Conservation (phyloP, 2,329 filamentous ascomycete species). For the Fusarium sp. region DNA sequence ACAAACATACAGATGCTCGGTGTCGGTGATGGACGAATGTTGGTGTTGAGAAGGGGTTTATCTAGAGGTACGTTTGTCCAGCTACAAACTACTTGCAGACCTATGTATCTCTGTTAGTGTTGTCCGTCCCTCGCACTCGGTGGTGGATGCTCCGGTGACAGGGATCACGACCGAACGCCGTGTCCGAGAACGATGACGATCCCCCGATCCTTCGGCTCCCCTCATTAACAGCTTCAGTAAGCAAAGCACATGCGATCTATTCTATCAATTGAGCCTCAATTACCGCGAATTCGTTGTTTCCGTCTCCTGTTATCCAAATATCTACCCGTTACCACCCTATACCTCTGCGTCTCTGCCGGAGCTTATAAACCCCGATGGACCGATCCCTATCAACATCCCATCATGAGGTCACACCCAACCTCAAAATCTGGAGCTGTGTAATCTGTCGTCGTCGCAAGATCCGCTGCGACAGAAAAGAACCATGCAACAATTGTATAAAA, state of each 20-base stretch:
- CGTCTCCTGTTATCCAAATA: background rate
- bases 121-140: background rate
- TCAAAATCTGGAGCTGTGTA: constrained; percentile 48
- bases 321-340: background rate
- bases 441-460: constrained; percentile 46
- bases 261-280: background rate
- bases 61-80: background rate
- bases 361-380: constrained; percentile 31
- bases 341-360: background rate
- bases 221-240: background rate
- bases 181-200: constrained; percentile 41
- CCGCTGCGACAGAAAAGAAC: constrained; percentile 44
- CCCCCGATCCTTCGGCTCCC: constrained; percentile 13
- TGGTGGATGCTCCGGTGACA: constrained; percentile 9
- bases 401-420: constrained; percentile 5
- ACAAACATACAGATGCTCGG: background rate
- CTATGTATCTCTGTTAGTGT: constrained; percentile 20
- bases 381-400: constrained; percentile 15
- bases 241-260: background rate
- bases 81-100: accelerated
- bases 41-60: background rate
- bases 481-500: constrained; percentile 43
- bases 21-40: background rate
- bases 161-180: constrained; percentile 44
- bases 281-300: background rate